Base-by-base conservation (phyloP, 2,329 filamentous ascomycete species). In the Phyllosticta paracitricarpa region DNA sequence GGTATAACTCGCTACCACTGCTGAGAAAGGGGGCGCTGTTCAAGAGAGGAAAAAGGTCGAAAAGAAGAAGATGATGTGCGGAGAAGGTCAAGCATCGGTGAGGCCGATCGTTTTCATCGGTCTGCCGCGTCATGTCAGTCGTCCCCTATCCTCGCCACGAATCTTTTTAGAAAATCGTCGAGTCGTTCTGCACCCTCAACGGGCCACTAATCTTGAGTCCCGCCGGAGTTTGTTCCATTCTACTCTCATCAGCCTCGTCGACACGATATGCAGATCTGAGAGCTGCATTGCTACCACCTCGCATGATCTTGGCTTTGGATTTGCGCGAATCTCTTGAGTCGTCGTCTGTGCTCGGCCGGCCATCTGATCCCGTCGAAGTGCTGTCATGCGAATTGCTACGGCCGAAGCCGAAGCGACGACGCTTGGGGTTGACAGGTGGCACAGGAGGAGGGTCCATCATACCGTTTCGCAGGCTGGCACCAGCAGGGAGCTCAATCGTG, bases 381-480 rank as follows among this genome's bases (percentile, higher is more conserved):
- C 53, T 56, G 5, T 24, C 65, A 69, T 75, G 57, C 69, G 77
- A 65, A 70, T 72, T 70, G 19, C 67, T 65, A 24, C 73, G 71
- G 4, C 73, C 73, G 59, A 76, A 73, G 17, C 72, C 73, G 61
- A 75, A 80, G 14, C 80, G 79, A 59, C 82, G 78, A 53, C 84
- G 77, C 62, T 81, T 79, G 0, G 83, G 82, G 67, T 85, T 85
- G 77, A 84, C 82, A 0, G 82, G 79, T 28, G 83, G 82, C 6
- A 85, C 71, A 1, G 83, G 81, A 10, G 82, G 81, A 1, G 76
- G 71, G 10, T 68, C 66, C n/a, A 72, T 70, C 65, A 76, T 77
- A 56, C 81, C 81, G 61, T 82, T 84, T 70, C 74, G 79, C 40
- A 83, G 73, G 4, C 78, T 81, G 1, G 81, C 79, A 28, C 81